A percentile compares a stretch with the other conserved stretches of the same genome.
Conservation (phyloP, 2,329 filamentous ascomycete genomes). For the Gliomastix tumulicola region DNA sequence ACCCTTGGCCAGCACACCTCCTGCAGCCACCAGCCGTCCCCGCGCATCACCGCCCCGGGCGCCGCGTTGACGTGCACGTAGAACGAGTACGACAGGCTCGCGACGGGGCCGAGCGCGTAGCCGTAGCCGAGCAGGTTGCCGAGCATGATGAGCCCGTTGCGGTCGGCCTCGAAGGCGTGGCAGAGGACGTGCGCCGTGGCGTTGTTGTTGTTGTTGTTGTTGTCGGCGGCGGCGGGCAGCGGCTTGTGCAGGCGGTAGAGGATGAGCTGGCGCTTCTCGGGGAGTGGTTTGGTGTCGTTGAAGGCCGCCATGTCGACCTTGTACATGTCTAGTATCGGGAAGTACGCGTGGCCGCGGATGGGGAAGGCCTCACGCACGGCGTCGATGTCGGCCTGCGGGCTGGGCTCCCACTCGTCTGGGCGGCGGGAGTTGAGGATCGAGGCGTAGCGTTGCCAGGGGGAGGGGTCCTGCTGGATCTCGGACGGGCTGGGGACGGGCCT, state of each 20-base stretch:
- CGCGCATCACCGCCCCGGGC: conserved; percentile 39
- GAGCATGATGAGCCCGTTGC: conserved; percentile 47
- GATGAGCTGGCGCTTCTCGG: conserved; percentile 40
- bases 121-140: conserved; percentile 42
- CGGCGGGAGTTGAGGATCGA: conserved; percentile 26
- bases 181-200: conserved; percentile 37
- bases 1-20: conserved; percentile 41
- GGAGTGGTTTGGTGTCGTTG: conserved; percentile 31
- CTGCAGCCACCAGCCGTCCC: conserved; percentile 45
- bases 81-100: conserved; percentile 43
- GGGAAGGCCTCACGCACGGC: conserved; percentile 25
- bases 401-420: conserved; percentile 34
- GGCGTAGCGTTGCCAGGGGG: conserved; percentile 35
- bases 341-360: conserved; percentile 28
- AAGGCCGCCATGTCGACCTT: conserved; percentile 44
- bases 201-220: no score
- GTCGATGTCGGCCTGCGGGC: conserved; percentile 39
- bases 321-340: conserved; percentile 45
- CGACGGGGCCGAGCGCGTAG: conserved; percentile 28
- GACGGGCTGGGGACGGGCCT: conserved; percentile 25
- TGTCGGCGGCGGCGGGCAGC: conserved; percentile 28
- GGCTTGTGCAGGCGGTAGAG: conserved; percentile 40
- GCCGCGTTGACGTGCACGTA: conserved; percentile 43
- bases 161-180: conserved; percentile 44
- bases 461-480: conserved; percentile 24